Conservation (phyloP, 495 filamentous ascomycete species). For the Pseudoneurospora amorphoporcata region DNA sequence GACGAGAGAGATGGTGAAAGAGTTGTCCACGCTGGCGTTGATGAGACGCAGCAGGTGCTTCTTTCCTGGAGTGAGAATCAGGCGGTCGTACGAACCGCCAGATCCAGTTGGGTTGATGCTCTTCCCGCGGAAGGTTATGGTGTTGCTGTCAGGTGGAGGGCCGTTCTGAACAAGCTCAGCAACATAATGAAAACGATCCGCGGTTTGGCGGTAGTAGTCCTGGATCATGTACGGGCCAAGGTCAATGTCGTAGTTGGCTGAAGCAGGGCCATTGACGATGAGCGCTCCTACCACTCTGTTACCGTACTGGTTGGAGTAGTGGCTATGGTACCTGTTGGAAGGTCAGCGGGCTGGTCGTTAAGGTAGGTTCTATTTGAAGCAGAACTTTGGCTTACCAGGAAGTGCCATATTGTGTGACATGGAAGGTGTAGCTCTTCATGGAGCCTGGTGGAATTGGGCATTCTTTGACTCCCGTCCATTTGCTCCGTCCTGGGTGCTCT, state of each 20-base stretch:
- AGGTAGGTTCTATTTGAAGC: not conserved
- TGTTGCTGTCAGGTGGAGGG: conserved; percentile 18
- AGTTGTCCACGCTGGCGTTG: conserved; percentile 43
- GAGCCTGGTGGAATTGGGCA: conserved; percentile 39
- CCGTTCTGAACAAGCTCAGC: conserved; percentile 13
- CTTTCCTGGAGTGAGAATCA: conserved; percentile 30
- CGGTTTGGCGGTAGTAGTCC: conserved; percentile 36
- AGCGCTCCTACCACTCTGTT: conserved; percentile 41
- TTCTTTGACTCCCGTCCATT: conserved; percentile 36
- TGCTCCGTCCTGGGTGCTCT: conserved; percentile 29
- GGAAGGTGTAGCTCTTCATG: conserved; percentile 20
- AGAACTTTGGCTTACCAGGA: conserved; percentile 34
- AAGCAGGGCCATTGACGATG: conserved; percentile 38
- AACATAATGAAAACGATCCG: conserved; percentile 14
- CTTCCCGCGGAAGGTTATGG: conserved; percentile 32
- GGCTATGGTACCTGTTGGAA: conserved; percentile 39
- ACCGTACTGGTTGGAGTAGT: conserved; percentile 45
- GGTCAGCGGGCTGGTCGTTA: not conserved
- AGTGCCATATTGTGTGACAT: conserved; percentile 40
- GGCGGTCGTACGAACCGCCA: conserved; percentile 23
- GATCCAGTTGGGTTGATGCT: conserved; percentile 20
- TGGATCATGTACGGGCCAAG: conserved; percentile 37
- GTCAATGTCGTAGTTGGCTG: conserved; percentile 42
- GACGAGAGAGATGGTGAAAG: conserved; percentile 41
- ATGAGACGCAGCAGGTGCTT: conserved; percentile 47